Evolutionary conservation across 352 stramenopile genomes (phyloP), one percentile per base, ranked within the genome.

Genomic region (Phytophthora boehmeriae): DNA sequence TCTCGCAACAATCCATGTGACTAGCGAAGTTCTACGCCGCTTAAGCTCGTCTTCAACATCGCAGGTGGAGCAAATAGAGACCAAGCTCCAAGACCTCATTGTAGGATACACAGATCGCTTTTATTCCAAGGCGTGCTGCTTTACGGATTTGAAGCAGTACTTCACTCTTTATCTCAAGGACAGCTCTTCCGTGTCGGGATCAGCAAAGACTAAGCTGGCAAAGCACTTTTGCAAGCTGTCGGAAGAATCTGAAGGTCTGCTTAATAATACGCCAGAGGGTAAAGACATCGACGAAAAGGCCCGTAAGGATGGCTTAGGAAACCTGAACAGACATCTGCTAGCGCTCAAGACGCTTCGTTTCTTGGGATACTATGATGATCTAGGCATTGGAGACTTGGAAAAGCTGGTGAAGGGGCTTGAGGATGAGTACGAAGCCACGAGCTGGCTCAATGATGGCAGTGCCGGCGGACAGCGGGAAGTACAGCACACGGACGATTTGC

Each of bases 111-210:
- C 77, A 34, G 68, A 89, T 22, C 73, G 67, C 8, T 93, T 94
- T 68, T 80, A 80, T 54, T 81, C 70, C 10, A 96, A 96, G 66
- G 81, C 80, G 44, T 94, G 85, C 77, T 96, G 87, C 58, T 94
- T 96, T 63, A 83, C 83, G 49, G 87, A 96, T 54, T 68, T 96
- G 28, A 87, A 93, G 68, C 83, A 91, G 58, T 95, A 90, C 41
- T 65, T 92, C 4, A 56, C 55, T 41, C 45, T 83, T 1, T 86
- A 88, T n/a, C 61, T 79, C 5, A 60, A 65, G 6, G 58, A 75
- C 23, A 74, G 49, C 3, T 46, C 59, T 1, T 43, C 66, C 4
- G 66, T 86, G 8, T 89, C 78, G 4, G 16, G 41, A 10, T 36
- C 61, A 2, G 67, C 71, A 2, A 86, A 84, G 46, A 28, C 46